These are phyloP conservation scores for Ustulina deusta DNA, from an alignment of 2,329 filamentous ascomycete species.

Conservation along the genomic window DNA sequence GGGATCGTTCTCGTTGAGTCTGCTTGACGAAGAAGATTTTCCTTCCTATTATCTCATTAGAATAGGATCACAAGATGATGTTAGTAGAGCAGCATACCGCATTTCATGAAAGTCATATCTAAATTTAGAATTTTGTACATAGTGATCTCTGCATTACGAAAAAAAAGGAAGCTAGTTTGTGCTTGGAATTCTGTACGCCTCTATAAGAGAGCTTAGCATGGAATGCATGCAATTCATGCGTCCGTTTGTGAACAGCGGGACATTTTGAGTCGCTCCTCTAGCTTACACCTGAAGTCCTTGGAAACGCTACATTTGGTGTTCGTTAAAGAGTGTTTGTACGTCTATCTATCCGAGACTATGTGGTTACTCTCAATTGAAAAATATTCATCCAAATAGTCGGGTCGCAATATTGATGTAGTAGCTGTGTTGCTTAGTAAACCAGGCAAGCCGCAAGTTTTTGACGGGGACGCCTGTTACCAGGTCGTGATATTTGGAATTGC, in stretches of 20 bases:
- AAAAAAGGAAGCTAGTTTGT: not conserved
- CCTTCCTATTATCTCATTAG: not conserved
- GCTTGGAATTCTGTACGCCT: not conserved
- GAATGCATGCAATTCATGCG: not conserved
- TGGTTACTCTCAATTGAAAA: not conserved
- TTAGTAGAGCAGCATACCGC: too few species aligned
- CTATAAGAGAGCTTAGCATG: not conserved
- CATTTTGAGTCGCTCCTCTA: not conserved
- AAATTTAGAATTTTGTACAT: not conserved
- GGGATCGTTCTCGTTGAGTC: not conserved
- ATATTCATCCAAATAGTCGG: not conserved
- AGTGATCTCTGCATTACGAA: not conserved
- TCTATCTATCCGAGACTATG: not conserved
- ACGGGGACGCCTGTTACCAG: not conserved
- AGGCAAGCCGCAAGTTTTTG: not conserved
- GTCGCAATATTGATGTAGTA: not conserved
- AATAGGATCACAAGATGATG: not conserved
- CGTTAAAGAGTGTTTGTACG: not conserved
- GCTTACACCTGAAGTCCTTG: not conserved
- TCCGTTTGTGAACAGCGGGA: not conserved
- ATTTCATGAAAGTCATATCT: too few species aligned
- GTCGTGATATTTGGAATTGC: not conserved
- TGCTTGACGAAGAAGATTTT: not conserved
- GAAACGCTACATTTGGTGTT: not conserved
- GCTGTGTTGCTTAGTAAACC: not conserved